phyloP scores from a whole-genome alignment of 345 rosid genomes.

The Orychophragmus violaceus region DNA sequence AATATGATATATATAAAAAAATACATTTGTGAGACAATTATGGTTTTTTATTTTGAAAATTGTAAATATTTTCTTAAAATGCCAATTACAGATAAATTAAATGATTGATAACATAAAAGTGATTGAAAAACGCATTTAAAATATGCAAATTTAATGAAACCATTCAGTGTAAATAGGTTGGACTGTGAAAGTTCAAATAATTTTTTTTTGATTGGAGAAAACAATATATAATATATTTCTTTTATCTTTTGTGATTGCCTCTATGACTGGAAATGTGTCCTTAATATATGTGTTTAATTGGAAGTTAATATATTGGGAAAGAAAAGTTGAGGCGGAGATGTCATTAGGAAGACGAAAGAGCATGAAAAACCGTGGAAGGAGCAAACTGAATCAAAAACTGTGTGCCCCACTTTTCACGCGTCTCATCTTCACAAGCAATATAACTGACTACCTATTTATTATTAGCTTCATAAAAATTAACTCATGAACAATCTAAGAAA shows the following conservation, averaged over 20 bases:
- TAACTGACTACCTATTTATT: background rate
- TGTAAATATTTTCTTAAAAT: too few species aligned
- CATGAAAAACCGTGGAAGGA: conserved; percentile 28
- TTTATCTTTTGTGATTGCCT: background rate
- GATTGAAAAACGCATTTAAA: too few species aligned
- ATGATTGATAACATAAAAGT: too few species aligned
- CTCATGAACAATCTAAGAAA: background rate
- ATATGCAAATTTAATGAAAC: too few species aligned
- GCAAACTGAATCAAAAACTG: conserved; percentile 16
- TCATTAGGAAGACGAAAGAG: conserved; percentile 17
- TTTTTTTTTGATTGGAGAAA: too few species aligned
- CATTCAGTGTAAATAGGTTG: too few species aligned
- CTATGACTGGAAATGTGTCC: background rate
- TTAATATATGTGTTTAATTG: conserved; percentile 4
- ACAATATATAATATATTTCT: background rate
- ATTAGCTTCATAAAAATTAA: background rate
- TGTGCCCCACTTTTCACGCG: conserved; percentile 18
- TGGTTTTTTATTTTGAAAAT: too few species aligned
- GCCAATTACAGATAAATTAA: too few species aligned
- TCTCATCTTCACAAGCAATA: background rate
- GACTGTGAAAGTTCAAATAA: too few species aligned
- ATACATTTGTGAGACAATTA: too few species aligned
- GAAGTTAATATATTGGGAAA: background rate
- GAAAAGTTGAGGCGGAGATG: conserved; percentile 25
- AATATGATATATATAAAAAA: too few species aligned